These are phyloP conservation scores for Lachnellula subtilissima DNA, from an alignment of 2,329 filamentous ascomycete genomes.

Conservation along the genomic window DNA sequence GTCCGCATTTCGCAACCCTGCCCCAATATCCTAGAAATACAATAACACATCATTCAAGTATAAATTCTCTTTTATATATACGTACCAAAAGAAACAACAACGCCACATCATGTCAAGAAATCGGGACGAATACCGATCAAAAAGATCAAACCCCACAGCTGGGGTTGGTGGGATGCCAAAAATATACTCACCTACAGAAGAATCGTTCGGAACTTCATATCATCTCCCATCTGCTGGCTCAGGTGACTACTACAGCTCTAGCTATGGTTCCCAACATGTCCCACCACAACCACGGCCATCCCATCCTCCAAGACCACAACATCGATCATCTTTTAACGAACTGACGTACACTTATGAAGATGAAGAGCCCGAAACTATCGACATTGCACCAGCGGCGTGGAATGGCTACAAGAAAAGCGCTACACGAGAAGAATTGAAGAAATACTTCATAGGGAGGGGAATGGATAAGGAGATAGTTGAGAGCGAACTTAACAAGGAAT, in stretches of 20 bases:
- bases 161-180: too few relatives aligned
- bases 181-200: neutral
- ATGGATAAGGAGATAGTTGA: neutral
- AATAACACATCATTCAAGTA: too few relatives aligned
- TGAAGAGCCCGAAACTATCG: constrained; percentile 10
- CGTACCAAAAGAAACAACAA: too few relatives aligned
- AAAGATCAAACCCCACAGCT: neutral
- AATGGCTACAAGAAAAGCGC: neutral
- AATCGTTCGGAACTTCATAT: neutral
- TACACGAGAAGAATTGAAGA: neutral
- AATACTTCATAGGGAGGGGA: neutral
- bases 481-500: constrained; percentile 4
- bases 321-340: neutral
- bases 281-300: neutral
- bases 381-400: constrained; percentile 4
- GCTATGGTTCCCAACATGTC: neutral
- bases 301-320: neutral
- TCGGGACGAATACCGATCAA: too few relatives aligned
- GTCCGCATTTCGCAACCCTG: too few relatives aligned
- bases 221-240: neutral
- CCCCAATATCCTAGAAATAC: too few relatives aligned
- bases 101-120: too few relatives aligned
- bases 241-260: neutral
- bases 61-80: too few relatives aligned
- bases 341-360: constrained; percentile 7